A percentile compares a stretch with the other conserved stretches of the same genome.
These are phyloP conservation scores for Massariosphaeria phaeospora DNA, from an alignment of 495 filamentous ascomycete genomes.

Conservation along the genomic window DNA sequence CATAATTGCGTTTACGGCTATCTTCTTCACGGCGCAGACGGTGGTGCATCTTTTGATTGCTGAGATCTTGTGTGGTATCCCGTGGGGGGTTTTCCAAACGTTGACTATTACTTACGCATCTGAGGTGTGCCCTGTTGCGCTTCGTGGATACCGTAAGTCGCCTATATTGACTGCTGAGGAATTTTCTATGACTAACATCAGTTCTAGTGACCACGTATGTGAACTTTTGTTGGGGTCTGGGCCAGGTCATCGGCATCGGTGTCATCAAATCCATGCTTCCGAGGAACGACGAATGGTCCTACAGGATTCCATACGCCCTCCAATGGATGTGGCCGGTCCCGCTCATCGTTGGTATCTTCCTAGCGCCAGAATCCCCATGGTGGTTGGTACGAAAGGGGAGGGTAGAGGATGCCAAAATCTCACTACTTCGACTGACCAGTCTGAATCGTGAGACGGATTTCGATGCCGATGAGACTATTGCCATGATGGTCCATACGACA, in stretches of 20 bases:
- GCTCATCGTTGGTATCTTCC: constrained; percentile 37
- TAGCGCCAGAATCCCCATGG: constrained; percentile 43
- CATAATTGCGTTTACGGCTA: constrained; percentile 35
- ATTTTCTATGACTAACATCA: background rate
- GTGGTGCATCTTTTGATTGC: constrained; percentile 32
- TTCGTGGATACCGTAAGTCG: constrained; percentile 31
- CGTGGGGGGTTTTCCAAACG: constrained; percentile 39
- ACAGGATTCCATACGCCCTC: constrained; percentile 41
- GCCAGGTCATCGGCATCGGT: constrained; percentile 39
- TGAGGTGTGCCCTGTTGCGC: constrained; percentile 35
- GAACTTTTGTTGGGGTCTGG: constrained; percentile 43
- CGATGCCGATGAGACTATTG: constrained; percentile 39
- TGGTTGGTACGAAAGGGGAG: constrained; percentile 42
- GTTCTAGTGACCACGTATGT: constrained; percentile 34
- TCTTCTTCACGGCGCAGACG: constrained; percentile 36
- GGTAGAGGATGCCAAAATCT: constrained; percentile 38
- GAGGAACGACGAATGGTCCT: constrained; percentile 39
- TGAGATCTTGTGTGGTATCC: constrained; percentile 33
- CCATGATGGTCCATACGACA: constrained; percentile 42
- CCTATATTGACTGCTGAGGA: background rate
- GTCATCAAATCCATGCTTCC: constrained; percentile 36
- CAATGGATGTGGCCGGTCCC: constrained; percentile 46
- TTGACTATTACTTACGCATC: constrained; percentile 38
- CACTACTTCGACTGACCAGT: constrained; percentile 37
- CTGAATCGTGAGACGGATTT: constrained; percentile 38